Evolutionary conservation across 306 rosid species (phyloP).

Genomic region (Prunus kanzakura): DNA sequence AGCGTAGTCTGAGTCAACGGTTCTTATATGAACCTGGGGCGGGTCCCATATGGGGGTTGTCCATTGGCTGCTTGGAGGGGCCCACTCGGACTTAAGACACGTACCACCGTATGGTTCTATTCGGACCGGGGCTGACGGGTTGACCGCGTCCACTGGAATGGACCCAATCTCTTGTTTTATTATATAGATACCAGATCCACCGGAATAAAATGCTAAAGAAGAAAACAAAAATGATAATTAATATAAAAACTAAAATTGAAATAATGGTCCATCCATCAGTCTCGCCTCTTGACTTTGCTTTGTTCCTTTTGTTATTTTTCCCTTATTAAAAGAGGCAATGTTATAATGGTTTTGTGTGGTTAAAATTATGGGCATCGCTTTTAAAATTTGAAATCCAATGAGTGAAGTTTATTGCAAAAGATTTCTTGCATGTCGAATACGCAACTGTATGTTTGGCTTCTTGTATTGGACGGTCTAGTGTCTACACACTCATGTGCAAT

Average conservation of each 20-base stretch:
- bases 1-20: constrained; percentile 49
- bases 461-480: background rate
- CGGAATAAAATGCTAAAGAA: background rate
- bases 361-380: background rate
- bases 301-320: background rate
- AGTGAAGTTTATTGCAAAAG: background rate
- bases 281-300: background rate
- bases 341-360: background rate
- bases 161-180: constrained; percentile 7
- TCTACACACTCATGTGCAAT: background rate
- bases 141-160: constrained; percentile 20
- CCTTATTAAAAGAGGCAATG: background rate
- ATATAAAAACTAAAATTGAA: background rate
- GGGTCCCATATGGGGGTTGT: background rate
- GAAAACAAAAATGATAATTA: background rate
- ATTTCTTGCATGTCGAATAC: background rate
- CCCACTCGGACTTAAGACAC: background rate
- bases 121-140: constrained; percentile 24
- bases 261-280: background rate
- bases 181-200: background rate
- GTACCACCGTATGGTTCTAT: background rate
- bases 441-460: background rate
- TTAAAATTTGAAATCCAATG: background rate
- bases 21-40: background rate
- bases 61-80: background rate